phyloP scores from a whole-genome alignment of 2,329 filamentous ascomycete species.

The Ceratocystis harringtonii region DNA sequence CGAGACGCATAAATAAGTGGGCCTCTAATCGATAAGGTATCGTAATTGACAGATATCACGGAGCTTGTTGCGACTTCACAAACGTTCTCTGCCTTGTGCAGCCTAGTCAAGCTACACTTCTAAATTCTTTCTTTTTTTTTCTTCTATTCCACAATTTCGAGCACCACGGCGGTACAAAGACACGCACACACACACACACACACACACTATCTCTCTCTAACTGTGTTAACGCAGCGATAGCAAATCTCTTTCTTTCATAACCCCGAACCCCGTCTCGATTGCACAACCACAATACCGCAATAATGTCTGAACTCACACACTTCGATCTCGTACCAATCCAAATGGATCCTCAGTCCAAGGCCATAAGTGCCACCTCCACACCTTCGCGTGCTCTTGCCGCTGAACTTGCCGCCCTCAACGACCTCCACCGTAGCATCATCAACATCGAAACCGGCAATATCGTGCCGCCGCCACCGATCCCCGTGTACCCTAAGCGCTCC shows the following conservation, averaged over 20 bases:
- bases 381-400: slow-evolving; percentile 38
- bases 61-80: background rate
- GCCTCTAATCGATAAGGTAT: slow-evolving; percentile 7
- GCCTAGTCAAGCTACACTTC: background rate
- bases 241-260: background rate
- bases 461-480: slow-evolving; percentile 71
- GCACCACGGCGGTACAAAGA: too few relatives aligned
- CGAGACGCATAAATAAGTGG: background rate
- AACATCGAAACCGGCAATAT: slow-evolving; percentile 43
- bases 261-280: background rate
- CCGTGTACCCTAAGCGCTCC: slow-evolving; percentile 82
- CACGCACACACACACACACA: background rate
- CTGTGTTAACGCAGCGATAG: too few relatives aligned
- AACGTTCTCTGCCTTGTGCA: background rate
- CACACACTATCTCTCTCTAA: background rate
- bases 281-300: slow-evolving; percentile 15
- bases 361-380: slow-evolving; percentile 40
- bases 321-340: slow-evolving; percentile 72
- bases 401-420: slow-evolving; percentile 62
- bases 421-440: slow-evolving; percentile 60
- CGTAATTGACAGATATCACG: slow-evolving; percentile 11
- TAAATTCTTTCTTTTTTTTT: background rate
- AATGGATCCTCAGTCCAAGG: slow-evolving; percentile 70
- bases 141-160: background rate
- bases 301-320: slow-evolving; percentile 48